Conservation (phyloP, 2,329 filamentous ascomycete species). For the Botrytis fabae region DNA sequence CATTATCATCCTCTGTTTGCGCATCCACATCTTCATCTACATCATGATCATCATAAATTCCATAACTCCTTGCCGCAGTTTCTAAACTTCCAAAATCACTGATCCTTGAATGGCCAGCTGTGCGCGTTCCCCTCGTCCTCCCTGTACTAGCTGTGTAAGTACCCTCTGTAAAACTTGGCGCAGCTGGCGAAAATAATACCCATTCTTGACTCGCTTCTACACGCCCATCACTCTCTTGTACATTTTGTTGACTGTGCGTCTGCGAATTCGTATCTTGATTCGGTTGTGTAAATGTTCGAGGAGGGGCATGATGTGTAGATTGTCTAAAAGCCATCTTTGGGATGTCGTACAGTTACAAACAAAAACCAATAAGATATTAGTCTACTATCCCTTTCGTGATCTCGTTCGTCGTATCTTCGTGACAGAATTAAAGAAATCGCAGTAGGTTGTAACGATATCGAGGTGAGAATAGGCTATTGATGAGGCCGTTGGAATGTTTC, state of each 20-base stretch:
- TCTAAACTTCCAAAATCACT: conserved; percentile 82
- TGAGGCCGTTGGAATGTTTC: not conserved
- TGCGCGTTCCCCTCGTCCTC: conserved; percentile 59
- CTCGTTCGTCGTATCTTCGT: conserved; percentile 8
- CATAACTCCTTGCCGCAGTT: conserved; percentile 62
- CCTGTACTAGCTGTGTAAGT: conserved; percentile 66
- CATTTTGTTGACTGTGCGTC: conserved; percentile 35
- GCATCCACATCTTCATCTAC: conserved; percentile 49
- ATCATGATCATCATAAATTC: conserved; percentile 57
- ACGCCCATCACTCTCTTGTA: conserved; percentile 20
- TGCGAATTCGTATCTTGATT: conserved; percentile 37
- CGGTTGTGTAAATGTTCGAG: conserved; percentile 49
- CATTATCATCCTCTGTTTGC: conserved; percentile 55
- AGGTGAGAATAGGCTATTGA: not conserved
- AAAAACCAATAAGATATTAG: not conserved
- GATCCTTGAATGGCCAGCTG: conserved; percentile 68
- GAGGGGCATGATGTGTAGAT: conserved; percentile 42
- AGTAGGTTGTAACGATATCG: not conserved
- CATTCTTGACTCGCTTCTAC: conserved; percentile 84
- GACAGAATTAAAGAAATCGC: not conserved
- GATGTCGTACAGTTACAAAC: not conserved
- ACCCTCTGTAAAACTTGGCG: conserved; percentile 65
- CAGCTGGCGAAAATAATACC: conserved; percentile 86
- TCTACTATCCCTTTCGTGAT: not conserved
- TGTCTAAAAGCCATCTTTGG: conserved; percentile 25